Base-by-base conservation (phyloP, 768 basidiomycete genomes). In the Phallus indusiatus region DNA sequence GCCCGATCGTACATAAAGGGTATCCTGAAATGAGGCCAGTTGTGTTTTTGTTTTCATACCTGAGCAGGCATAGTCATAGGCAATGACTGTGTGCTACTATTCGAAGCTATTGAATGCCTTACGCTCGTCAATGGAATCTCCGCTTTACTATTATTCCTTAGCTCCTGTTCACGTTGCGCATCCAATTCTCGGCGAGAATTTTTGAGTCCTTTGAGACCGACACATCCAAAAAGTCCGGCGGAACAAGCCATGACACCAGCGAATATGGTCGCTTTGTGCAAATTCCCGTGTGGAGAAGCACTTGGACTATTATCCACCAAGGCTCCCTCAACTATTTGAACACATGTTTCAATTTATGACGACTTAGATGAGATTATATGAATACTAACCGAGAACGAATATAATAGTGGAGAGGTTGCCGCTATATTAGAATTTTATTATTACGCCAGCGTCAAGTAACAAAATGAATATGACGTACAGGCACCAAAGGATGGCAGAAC, bases 401-500 rank as follows among this genome's bases (percentile, higher is more conserved):
- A 42, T 10, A 14, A 42, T 42, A 5, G 42, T 42, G 9, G n/a
- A 42, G 42, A 42, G 42, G 12, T 42, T 42, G 42, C 42, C 42
- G 12, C 42, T 42, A 42, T 14, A 42, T 12, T 5, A 42, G n/a
- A 42, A 42, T 12, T 2, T 12, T 12, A 42, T 12, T 42, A 12
- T 14, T 14, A 42, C 14, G 42, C n/a, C n/a, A n/a, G 12, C n/a
- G 12, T 10, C 14, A n/a, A 2, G 2, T 12, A 11, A n/a, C 12
- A 10, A 14, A 42, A 42, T 4, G n/a, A 10, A 42, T 14, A n/a
- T 12, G 28, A 75, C 84, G 59, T 66, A 88, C 85, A 75, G 72
- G 70, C 83, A 84, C 89, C 90, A 93, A 20, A 92, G 66, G 34
- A 90, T 67, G 0, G 89, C 85, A 0, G 88, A 79, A 59, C 88